Evolutionary conservation across 148 eudicot species (phyloP), one percentile per base, ranked within the genome.

Genomic region (Rhododendron vialii): DNA sequence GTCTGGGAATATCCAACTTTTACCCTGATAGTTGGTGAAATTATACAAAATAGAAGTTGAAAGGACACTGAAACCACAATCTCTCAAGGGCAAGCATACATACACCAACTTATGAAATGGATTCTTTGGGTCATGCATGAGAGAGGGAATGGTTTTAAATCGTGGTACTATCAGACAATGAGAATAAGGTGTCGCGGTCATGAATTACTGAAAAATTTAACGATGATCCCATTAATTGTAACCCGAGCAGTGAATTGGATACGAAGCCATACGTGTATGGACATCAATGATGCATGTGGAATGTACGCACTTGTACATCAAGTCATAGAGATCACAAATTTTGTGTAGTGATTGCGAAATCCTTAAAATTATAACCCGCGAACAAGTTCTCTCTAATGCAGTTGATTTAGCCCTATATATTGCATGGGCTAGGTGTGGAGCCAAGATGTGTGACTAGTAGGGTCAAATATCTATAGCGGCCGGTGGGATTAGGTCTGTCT

Each of bases 1-100:
- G 93, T 90, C 95, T 93, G 83, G 88, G 95, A 93, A 91, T 91
- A 89, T 93, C 88, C 84, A 85, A 74, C 90, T 76, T 88, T 87
- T 88, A 81, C 87, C 81, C 81, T 85, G 74, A 17, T 87, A 65
- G 84, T 47, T 63, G 81, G 33, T 84, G 88, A 84, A 88, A 82
- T 88, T 82, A 77, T 50, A 76, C 84, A 85, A 86, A 85, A 82
- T 51, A 87, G 91, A 90, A 83, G 89, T 85, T 88, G 89, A 88
- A 84, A 89, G 87, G 88, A 89, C 91, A 75, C 86, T 89, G 89
- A 74, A 84, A 59, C 88, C 85, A 87, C 71, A 71, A 71, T 71
- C 38, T 71, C 38, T 28, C 38, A 14, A 30, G 38, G 38, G 76
- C 38, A 30, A 71, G 73, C 26, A 71, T 2, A 33, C 14, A 71